phyloP scores from a whole-genome alignment of 1,284 basidiomycete genomes.

The Ustilago cynodontis region DNA sequence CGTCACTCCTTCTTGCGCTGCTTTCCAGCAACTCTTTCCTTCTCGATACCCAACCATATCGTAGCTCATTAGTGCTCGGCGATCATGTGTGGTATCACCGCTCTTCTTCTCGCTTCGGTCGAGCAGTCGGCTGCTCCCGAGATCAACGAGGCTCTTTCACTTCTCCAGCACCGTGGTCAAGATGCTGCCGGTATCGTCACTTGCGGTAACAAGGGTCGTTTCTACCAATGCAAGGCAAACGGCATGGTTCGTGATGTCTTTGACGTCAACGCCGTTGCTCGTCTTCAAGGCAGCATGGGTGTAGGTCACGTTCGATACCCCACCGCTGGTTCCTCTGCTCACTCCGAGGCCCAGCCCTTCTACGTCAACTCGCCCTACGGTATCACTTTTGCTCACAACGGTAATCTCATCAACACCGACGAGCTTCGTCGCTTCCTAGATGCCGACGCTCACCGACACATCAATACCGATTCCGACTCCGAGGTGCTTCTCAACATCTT shows the following conservation, averaged over 20 bases:
- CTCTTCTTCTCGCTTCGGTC: slow-evolving; percentile 62
- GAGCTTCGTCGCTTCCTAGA: slow-evolving; percentile 92
- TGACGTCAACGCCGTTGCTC: slow-evolving; percentile 81
- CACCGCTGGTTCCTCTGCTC: slow-evolving; percentile 93
- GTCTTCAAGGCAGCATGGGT: slow-evolving; percentile 92
- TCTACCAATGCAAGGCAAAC: slow-evolving; percentile 99
- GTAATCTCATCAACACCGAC: slow-evolving; percentile 95
- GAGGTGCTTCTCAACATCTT: slow-evolving; percentile 97
- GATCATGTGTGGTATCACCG: slow-evolving; percentile 69
- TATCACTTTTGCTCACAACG: slow-evolving; percentile 98
- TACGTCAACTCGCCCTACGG: slow-evolving; percentile 99
- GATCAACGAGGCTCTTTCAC: slow-evolving; percentile 69
- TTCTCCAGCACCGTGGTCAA: slow-evolving; percentile 77
- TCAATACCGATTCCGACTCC: slow-evolving; percentile 98
- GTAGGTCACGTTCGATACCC: slow-evolving; percentile 90
- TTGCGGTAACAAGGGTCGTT: slow-evolving; percentile 91
- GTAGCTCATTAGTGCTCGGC: too few species aligned
- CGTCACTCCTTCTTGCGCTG: slow-evolving; percentile 21
- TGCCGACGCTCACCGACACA: slow-evolving; percentile 94
- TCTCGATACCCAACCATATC: not conserved
- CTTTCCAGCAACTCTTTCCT: not conserved
- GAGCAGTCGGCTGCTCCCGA: slow-evolving; percentile 61
- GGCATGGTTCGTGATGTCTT: slow-evolving; percentile 99
- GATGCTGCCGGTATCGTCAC: slow-evolving; percentile 99
- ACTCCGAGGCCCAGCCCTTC: slow-evolving; percentile 99